Conservation (phyloP, 2,329 filamentous ascomycete species). For the Fusarium chlamydosporum region DNA sequence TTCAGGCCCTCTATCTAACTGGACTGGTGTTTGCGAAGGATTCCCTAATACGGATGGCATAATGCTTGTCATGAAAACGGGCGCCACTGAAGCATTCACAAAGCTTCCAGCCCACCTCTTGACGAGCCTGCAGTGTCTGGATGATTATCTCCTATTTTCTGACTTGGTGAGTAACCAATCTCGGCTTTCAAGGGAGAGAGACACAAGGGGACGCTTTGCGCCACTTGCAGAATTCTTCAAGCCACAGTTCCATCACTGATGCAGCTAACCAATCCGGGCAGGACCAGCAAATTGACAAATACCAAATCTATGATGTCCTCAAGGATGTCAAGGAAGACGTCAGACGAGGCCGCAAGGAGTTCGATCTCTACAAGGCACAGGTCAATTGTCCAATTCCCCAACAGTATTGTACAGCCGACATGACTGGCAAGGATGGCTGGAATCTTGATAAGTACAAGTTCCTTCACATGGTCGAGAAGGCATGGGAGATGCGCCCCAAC, state of each 20-base stretch:
- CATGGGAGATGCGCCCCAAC: slow-evolving; percentile 67
- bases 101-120: slow-evolving; percentile 69
- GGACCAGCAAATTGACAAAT: slow-evolving; percentile 65
- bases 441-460: slow-evolving; percentile 74
- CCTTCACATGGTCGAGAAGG: slow-evolving; percentile 69
- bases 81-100: slow-evolving; percentile 68
- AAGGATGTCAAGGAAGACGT: slow-evolving; percentile 56
- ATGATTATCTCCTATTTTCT: slow-evolving; percentile 70
- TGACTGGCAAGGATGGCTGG: slow-evolving; percentile 59
- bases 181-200: neutral
- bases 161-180: slow-evolving; percentile 60
- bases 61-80: slow-evolving; percentile 71
- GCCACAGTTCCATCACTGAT: slow-evolving; percentile 4
- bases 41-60: slow-evolving; percentile 62
- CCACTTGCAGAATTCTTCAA: slow-evolving; percentile 21
- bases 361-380: slow-evolving; percentile 62
- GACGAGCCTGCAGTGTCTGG: slow-evolving; percentile 67
- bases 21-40: slow-evolving; percentile 54
- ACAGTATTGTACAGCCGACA: slow-evolving; percentile 58
- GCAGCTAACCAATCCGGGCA: slow-evolving; percentile 42
- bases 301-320: slow-evolving; percentile 60
- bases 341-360: slow-evolving; percentile 59
- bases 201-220: slow-evolving; percentile 1
- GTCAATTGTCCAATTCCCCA: slow-evolving; percentile 63
- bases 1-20: slow-evolving; percentile 31